Percentiles rank a stretch among this genome's conserved stretches.
phyloP scores from a whole-genome alignment of 441 rosid species.

The Syzygium malaccense region DNA sequence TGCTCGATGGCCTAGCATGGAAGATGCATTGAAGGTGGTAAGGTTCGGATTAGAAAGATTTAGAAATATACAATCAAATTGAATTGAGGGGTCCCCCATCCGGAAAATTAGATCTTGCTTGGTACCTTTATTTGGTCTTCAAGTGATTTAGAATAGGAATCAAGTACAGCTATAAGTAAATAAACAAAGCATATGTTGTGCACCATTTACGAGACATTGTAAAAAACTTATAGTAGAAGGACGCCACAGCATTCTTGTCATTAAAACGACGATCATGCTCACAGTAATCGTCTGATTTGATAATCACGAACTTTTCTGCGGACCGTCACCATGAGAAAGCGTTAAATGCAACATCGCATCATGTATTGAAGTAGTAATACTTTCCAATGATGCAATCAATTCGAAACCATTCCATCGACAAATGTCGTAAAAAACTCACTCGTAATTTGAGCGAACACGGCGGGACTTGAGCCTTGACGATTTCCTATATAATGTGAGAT shows the following conservation, averaged over 20 bases:
- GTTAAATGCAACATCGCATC: not conserved
- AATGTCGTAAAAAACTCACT: not conserved
- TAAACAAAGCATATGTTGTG: not conserved
- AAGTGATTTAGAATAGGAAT: not conserved
- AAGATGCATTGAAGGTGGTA: not conserved
- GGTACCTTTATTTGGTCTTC: not conserved
- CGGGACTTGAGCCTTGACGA: not conserved
- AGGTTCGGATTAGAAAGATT: not conserved
- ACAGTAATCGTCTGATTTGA: not conserved
- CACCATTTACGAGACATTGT: not conserved
- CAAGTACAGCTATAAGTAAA: not conserved
- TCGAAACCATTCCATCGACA: not conserved
- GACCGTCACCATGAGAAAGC: not conserved
- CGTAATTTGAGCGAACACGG: not conserved
- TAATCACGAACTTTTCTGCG: not conserved
- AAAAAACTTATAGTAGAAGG: not conserved
- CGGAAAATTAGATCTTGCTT: not conserved
- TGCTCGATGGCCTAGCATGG: not conserved
- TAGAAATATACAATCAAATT: not conserved
- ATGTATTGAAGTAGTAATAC: not conserved
- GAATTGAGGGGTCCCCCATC: not conserved
- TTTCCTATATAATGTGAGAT: not conserved
- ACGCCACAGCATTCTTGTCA: not conserved
- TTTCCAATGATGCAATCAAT: not conserved
- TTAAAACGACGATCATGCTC: not conserved